Conservation (phyloP, 768 basidiomycete species). For the Pleurotus giganteus region DNA sequence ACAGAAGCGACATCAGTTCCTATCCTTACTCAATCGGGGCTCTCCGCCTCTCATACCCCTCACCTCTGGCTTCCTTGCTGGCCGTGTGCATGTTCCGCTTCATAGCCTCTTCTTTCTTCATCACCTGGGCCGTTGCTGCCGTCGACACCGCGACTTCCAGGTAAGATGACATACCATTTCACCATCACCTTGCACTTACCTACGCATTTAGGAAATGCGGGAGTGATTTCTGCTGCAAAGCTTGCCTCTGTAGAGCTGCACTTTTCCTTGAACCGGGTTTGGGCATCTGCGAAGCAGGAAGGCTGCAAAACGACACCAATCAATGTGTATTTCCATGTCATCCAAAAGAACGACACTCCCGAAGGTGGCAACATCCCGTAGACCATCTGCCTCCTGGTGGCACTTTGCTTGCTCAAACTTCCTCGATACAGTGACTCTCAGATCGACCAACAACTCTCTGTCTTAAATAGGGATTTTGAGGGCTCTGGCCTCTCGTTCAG, state of each 20-base stretch:
- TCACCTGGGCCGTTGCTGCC: constrained; percentile 25
- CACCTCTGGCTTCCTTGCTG: constrained; percentile 15
- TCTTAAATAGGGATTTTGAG: constrained; percentile 42
- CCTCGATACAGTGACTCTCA: constrained; percentile 31
- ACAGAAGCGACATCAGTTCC: not conserved
- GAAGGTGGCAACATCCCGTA: constrained; percentile 43
- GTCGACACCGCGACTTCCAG: constrained; percentile 15
- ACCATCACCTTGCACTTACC: not conserved
- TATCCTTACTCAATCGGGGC: no score
- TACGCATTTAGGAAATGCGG: constrained; percentile 34
- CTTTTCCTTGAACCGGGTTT: constrained; percentile 37
- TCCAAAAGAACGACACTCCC: constrained; percentile 27
- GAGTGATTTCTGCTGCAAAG: constrained; percentile 31
- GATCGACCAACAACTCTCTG: constrained; percentile 33
- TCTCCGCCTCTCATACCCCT: not conserved
- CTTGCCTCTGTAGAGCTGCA: constrained; percentile 35
- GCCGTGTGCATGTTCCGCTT: constrained; percentile 2
- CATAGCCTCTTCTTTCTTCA: constrained; percentile 25
- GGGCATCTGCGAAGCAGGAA: constrained; percentile 8
- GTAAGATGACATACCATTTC: constrained; percentile 15
- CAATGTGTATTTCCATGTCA: constrained; percentile 32
- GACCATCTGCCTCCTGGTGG: constrained; percentile 9
- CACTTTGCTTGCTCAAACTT: constrained; percentile 3
- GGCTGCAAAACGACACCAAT: constrained; percentile 5
- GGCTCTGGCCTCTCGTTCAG: constrained; percentile 35